Conservation (phyloP, 2,329 filamentous ascomycete genomes). For the Sporothrix schenckii region DNA sequence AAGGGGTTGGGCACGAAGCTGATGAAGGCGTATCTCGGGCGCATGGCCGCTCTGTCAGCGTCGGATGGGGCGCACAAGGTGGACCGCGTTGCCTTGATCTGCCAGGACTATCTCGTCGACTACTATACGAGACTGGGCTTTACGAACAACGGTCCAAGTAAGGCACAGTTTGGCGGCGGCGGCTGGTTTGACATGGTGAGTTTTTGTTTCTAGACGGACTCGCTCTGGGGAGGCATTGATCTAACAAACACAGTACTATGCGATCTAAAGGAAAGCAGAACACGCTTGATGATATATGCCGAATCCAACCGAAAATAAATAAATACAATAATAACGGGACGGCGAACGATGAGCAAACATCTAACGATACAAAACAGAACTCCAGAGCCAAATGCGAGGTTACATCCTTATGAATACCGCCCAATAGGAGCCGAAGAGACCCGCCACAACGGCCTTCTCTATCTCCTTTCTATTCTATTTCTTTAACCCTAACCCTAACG, state of each 20-base stretch:
- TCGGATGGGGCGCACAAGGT: slow-evolving; percentile 49
- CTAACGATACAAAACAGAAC: neutral
- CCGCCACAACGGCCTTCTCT: neutral
- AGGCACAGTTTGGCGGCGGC: slow-evolving; percentile 73
- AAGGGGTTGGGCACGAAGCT: slow-evolving; percentile 74
- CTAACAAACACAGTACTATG: slow-evolving; percentile 22
- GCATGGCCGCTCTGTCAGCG: slow-evolving; percentile 63
- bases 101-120: slow-evolving; percentile 69
- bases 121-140: slow-evolving; percentile 83
- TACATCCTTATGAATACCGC: neutral
- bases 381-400: slow-evolving; percentile 14
- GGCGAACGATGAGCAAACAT: neutral
- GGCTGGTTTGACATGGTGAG: slow-evolving; percentile 80
- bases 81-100: slow-evolving; percentile 72
- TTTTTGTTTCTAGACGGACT: neutral
- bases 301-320: neutral
- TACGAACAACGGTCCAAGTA: slow-evolving; percentile 66
- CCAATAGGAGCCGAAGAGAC: neutral
- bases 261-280: neutral
- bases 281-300: neutral
- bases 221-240: too few relatives aligned
- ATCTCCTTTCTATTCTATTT: neutral
- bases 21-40: slow-evolving; percentile 75
- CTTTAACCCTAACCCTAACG: neutral
- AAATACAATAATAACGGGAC: neutral